These are phyloP conservation scores for Chrysopogon serrulatus DNA, from an alignment of 176 grass and related monocot species.

Conservation along the genomic window DNA sequence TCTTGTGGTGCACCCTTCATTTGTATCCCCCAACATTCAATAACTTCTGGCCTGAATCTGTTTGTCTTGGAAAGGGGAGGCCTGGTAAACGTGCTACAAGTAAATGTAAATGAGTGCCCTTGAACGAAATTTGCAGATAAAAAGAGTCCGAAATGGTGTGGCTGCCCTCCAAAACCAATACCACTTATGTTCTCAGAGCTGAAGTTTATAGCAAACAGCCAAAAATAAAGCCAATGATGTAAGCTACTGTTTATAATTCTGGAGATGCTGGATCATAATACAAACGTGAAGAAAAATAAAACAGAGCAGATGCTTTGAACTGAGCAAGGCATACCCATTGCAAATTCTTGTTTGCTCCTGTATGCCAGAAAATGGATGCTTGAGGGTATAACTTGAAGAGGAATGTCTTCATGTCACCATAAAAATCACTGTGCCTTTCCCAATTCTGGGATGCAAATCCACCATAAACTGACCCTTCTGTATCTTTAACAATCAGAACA, in stretches of 20 bases:
- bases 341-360: conserved; percentile 74
- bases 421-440: conserved; percentile 87
- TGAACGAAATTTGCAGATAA: conserved; percentile 79
- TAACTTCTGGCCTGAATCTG: conserved; percentile 63
- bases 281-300: not conserved
- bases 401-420: conserved; percentile 92
- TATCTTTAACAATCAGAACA: conserved; percentile 73
- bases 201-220: conserved; percentile 64
- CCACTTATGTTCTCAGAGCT: conserved; percentile 73
- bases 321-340: conserved; percentile 72
- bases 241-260: not conserved
- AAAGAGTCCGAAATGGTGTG: conserved; percentile 85
- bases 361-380: conserved; percentile 76
- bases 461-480: conserved; percentile 68
- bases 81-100: conserved; percentile 68
- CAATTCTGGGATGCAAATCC: conserved; percentile 84
- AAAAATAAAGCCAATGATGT: too few relatives aligned
- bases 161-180: conserved; percentile 73
- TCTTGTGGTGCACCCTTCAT: conserved; percentile 32
- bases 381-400: conserved; percentile 76
- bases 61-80: conserved; percentile 62
- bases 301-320: not conserved
- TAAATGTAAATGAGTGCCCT: conserved; percentile 81
- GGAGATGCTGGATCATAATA: not conserved
- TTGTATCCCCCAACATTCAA: conserved; percentile 87